These are phyloP conservation scores for Ciborinia camelliae DNA, from an alignment of 2,329 filamentous ascomycete genomes.

Conservation along the genomic window DNA sequence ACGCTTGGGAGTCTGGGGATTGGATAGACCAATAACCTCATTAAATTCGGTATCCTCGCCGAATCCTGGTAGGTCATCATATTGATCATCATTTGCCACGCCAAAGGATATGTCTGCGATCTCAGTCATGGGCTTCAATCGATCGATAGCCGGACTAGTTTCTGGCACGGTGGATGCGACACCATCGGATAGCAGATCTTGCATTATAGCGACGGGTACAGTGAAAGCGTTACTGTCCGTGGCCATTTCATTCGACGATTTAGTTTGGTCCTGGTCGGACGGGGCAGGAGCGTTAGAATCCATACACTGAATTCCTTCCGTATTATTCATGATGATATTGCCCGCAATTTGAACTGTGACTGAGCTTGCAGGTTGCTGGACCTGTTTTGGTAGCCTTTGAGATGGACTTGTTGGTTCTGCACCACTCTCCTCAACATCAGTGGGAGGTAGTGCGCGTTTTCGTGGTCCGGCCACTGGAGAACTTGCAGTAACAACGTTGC, in stretches of 20 bases:
- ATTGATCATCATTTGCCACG: slow-evolving; percentile 21
- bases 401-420: not conserved
- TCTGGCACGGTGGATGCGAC: slow-evolving; percentile 32
- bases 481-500: slow-evolving; percentile 1
- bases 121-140: slow-evolving; percentile 30
- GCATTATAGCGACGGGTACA: slow-evolving; percentile 20
- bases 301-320: not conserved
- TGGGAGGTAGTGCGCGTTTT: no score
- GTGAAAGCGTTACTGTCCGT: slow-evolving; percentile 17
- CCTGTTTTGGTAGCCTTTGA: not conserved
- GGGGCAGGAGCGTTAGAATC: not conserved
- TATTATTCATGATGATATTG: not conserved
- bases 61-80: slow-evolving; percentile 31
- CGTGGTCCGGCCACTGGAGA: not conserved
- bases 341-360: not conserved
- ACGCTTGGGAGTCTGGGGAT: not conserved
- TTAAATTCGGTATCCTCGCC: slow-evolving; percentile 33
- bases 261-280: slow-evolving; percentile 8
- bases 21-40: slow-evolving; percentile 20
- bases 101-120: slow-evolving; percentile 32
- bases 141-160: slow-evolving; percentile 32
- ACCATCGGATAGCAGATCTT: slow-evolving; percentile 14
- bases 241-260: slow-evolving; percentile 25
- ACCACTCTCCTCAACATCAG: not conserved
- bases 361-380: not conserved